Base-by-base conservation (phyloP, 192 early-diverging fungal genomes). In the Backusella mclennaniae region DNA sequence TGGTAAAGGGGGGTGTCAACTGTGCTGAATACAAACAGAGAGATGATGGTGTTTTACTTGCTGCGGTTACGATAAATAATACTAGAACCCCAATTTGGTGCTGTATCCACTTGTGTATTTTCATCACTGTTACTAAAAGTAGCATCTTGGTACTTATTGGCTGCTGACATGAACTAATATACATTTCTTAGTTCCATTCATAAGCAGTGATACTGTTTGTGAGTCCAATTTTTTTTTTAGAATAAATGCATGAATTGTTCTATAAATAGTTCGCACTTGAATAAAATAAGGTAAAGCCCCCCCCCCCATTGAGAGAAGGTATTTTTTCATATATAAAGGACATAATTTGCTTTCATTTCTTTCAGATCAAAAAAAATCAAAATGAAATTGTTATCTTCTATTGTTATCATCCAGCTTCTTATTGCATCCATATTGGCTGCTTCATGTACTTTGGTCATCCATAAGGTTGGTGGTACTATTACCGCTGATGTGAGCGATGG, bases 361-460 rank as follows among this genome's bases (percentile, higher is more conserved):
- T 63, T 63, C 23, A 63, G 56, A 63, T 63, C 9, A 59, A 59
- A 63, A 63, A 56, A 59, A 63, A 63, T 21, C 19, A 56, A 56
- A 56, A 63, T 63, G 56, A 63, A 63, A 29, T 8, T 63, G 11
- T 11, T 63, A 8, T 26, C 26, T 12, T 63, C 26, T 63, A 63
- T 63, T 63, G 56, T 23, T 12, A 29, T 29, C 9, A 29, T 11
- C 23, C 56, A 23, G 29, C 3, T 63, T 11, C 29, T 26, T 63
- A 63, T 63, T 63, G 56, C 56, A 2, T 23, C 56, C 9, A 63
- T 29, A 26, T 14, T 63, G 21, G 56, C 56, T 63, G 56, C 56
- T 31, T 63, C 56, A 26, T 63, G 56, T 12, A 63, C 56, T 26
- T 23, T 63, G 21, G 56, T 63, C 26, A 11, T 63, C 26, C 56